Conservation (phyloP, 2,329 filamentous ascomycete genomes). For the Thielaviopsis ethacetica region DNA sequence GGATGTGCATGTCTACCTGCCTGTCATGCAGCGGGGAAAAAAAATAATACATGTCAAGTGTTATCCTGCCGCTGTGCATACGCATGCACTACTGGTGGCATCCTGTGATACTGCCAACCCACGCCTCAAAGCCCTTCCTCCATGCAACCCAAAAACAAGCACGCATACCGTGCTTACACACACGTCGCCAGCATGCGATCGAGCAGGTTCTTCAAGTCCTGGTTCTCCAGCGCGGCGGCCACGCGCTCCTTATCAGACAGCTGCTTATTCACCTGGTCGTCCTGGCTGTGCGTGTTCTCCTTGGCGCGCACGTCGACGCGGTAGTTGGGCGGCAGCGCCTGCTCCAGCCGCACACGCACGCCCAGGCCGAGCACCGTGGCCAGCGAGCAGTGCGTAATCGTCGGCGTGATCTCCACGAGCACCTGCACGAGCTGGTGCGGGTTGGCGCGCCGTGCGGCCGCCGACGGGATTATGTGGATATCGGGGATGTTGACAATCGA, state of each 20-base stretch:
- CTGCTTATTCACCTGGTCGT: conserved; percentile 94
- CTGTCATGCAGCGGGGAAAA: too few relatives aligned
- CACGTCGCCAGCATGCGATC: conserved; percentile 90
- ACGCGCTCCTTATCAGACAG: conserved; percentile 92
- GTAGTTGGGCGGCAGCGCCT: conserved; percentile 80
- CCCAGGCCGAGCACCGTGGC: conserved; percentile 93
- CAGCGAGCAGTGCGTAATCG: conserved; percentile 90
- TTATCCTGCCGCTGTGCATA: not conserved
- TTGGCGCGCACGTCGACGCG: conserved; percentile 88
- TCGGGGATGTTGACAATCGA: conserved; percentile 94
- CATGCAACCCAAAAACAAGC: not conserved
- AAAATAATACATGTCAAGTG: not conserved
- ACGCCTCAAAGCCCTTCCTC: too few relatives aligned
- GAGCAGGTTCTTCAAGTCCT: conserved; percentile 71
- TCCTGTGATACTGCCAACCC: not conserved
- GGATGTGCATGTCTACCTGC: too few relatives aligned
- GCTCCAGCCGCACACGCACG: conserved; percentile 78
- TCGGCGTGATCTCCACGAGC: conserved; percentile 81
- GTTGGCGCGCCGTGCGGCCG: conserved; percentile 22
- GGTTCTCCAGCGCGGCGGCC: conserved; percentile 86
- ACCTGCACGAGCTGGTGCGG: conserved; percentile 51
- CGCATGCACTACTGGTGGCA: not conserved
- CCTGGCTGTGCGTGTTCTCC: conserved; percentile 87
- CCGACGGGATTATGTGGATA: conserved; percentile 52
- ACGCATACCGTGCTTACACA: conserved; percentile 15